Evolutionary conservation across 2,329 filamentous ascomycete species (phyloP), one percentile per base, ranked within the genome.

Genomic region (Trichoderma koningii): DNA sequence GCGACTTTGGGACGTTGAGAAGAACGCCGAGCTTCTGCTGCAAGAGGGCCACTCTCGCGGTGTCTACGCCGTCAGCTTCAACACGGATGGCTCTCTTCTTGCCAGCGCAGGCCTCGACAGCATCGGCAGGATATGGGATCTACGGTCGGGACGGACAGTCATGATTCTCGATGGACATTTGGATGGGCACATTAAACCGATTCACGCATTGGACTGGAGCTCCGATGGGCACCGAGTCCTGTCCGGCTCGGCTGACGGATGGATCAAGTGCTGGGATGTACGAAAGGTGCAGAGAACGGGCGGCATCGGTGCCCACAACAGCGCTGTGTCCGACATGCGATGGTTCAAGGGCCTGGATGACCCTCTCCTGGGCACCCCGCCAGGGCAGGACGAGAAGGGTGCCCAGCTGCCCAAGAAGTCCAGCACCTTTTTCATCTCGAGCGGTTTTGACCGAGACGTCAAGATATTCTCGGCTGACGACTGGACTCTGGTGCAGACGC

Each of bases 211-310:
- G 6, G 93, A 97, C 76, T 99, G 96, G 95, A 88, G 91, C 65
- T 85, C 89, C 0, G 95, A 99, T 74, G 93, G 94, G 6, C 89
- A 97, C 75, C 87, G 95, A n/a, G 87, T 98, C 9, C 81, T 98
- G n/a, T 93, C 93, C 0, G 93, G 93, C 1, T 96, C 93, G 15
- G 92, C 89, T 2, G 95, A 99, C 74, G 94, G 94, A 19, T 98
- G 95, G 86, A 88, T 97, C 73, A 98, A 97, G 77, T 97, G 94
- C 78, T 99, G 95, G 95, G 95, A 99, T 74, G 84, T 99, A 60
- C 88, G 95, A 52, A 94, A 95, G 72, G 93, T 98, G 55, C 86
- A 90, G 71, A 88, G 89, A 68, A 89, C 87, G 0, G 94, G 92
- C 14, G 91, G 90, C 19, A 90, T 99, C 53, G 95, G 94, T 55